Evolutionary conservation across 495 filamentous ascomycete genomes (phyloP).

Genomic region (Cenococcum geophilum): DNA sequence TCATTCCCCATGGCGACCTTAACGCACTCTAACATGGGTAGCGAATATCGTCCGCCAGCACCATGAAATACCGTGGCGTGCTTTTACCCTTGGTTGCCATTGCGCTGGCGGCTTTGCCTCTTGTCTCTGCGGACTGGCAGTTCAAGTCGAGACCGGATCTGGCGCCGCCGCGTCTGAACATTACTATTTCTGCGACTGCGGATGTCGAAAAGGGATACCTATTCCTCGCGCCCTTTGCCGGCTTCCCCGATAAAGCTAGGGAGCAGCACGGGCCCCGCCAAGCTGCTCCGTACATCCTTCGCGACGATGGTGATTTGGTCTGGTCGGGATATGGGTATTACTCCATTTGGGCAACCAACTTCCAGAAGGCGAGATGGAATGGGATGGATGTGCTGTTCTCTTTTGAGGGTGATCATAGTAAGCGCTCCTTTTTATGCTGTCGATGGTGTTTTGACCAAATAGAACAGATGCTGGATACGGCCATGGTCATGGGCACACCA

Average conservation of each 20-base stretch:
- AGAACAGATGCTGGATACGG: slow-evolving; percentile 50
- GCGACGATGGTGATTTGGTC: slow-evolving; percentile 48
- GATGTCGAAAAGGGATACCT: slow-evolving; percentile 50
- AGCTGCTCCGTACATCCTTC: slow-evolving; percentile 52
- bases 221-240: slow-evolving; percentile 51
- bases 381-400: slow-evolving; percentile 49
- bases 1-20: too few species aligned
- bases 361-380: slow-evolving; percentile 45
- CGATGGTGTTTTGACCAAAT: too few species aligned
- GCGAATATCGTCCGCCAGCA: too few species aligned
- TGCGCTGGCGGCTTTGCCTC: too few species aligned
- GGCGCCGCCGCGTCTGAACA: slow-evolving; percentile 51
- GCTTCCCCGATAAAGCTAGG: slow-evolving; percentile 39
- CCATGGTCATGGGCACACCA: slow-evolving; percentile 49
- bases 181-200: slow-evolving; percentile 48
- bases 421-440: too few species aligned
- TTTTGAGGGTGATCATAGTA: slow-evolving; percentile 52
- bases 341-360: slow-evolving; percentile 50
- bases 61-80: too few species aligned
- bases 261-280: slow-evolving; percentile 50
- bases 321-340: slow-evolving; percentile 53
- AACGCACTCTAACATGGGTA: too few species aligned
- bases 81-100: too few species aligned
- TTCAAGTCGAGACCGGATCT: slow-evolving; percentile 52
- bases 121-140: slow-evolving; percentile 48